Evolutionary conservation across 768 basidiomycete species (phyloP), one percentile per base, ranked within the genome.

Genomic region (Chalciporus sphaerocephalus): DNA sequence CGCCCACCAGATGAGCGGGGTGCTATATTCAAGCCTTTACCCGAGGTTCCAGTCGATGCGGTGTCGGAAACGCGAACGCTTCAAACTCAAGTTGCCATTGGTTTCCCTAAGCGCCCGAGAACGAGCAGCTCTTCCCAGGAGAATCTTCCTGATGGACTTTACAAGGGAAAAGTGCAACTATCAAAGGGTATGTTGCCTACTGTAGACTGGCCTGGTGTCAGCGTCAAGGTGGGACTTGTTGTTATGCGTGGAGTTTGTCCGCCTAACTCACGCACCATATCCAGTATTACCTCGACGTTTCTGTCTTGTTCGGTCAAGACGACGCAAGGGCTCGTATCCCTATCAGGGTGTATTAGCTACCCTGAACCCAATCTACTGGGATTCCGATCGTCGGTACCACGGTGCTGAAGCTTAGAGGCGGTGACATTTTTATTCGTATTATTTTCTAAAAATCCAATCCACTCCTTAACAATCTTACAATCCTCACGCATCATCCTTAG

Each of bases 271-370:
- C 16, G 44, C 39, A 6, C 5, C 5, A 37, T 21, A 30, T 52
- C 10, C 55, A 88, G 86, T 87, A 87, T 65, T 87, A 85, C 59
- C 66, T 87, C 44, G 83, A 87, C 46, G 72, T 85, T 24, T 82
- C 82, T 40, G 84, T 87, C 32, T 65, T 82, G 35, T 68, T 83
- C 32, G 79, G 79, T 15, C 77, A 80, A 54, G 82, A 86, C 54
- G 75, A 79, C 47, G 61, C 80, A 38, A 74, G 79, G 47, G 81
- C 78, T 23, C 74, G 81, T 23, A 67, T 87, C 46, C 84, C 83
- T 5, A 69, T 88, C 35, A 74, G 72, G 44, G 70, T 87, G 55
- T 61, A 69, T 46, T 85, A 70, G 15, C 23, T 30, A 22, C 11
- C 21, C 23, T 33, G 17, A 23, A 15, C 38, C 23, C 23, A 21